phyloP scores from a whole-genome alignment of 129 eudicot genomes.

The Logfia minima region DNA sequence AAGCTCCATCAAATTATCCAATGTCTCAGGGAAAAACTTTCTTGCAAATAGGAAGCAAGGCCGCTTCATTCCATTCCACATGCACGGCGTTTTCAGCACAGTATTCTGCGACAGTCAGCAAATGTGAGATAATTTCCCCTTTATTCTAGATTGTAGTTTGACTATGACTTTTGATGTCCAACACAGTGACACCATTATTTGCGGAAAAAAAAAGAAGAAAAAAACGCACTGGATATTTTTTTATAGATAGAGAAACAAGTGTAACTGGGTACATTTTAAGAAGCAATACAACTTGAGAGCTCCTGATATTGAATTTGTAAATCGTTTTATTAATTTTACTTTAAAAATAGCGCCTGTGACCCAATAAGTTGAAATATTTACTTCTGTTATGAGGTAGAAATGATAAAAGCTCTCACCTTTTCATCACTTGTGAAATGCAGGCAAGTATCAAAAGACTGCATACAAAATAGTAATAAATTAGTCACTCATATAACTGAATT shows the following conservation, averaged over 20 bases:
- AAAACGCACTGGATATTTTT: not conserved
- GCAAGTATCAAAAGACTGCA: conserved; percentile 52
- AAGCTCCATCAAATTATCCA: conserved; percentile 47
- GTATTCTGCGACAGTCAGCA: conserved; percentile 41
- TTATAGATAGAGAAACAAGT: not conserved
- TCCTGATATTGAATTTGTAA: not conserved
- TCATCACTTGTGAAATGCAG: conserved; percentile 58
- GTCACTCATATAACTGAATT: conserved; percentile 12
- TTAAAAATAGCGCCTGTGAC: not conserved
- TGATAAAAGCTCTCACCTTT: conserved; percentile 41
- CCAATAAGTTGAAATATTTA: conserved; percentile 8
- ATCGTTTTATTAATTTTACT: not conserved
- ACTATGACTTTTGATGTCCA: conserved; percentile 4
- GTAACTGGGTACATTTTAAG: not conserved
- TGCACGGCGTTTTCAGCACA: conserved; percentile 48
- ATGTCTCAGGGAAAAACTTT: conserved; percentile 54
- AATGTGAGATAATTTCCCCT: not conserved
- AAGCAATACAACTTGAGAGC: not conserved
- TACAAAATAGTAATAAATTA: not conserved
- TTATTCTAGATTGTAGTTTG: conserved; percentile 3
- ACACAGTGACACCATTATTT: not conserved
- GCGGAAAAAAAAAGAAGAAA: not conserved
- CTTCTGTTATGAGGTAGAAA: not conserved
- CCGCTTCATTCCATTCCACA: conserved; percentile 59
- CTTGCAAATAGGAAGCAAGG: conserved; percentile 66